A percentile compares a stretch with the other conserved stretches of the same genome.
Conservation (phyloP, 2,329 filamentous ascomycete species). For the Trichophyton schoenleinii region DNA sequence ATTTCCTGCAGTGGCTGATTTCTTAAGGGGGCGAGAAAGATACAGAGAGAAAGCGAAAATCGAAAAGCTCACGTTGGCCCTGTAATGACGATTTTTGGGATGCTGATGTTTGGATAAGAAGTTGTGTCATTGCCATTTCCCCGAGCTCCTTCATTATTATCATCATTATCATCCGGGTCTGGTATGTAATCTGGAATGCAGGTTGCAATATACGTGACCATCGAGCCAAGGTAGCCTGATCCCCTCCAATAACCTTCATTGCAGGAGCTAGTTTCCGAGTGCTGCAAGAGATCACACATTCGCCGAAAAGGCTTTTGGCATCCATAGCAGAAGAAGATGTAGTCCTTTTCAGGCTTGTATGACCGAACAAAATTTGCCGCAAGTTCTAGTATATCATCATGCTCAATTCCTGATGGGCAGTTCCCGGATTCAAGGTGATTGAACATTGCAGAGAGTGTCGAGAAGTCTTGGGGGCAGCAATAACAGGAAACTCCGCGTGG, state of each 20-base stretch:
- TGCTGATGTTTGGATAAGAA: neutral
- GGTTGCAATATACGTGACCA: constrained; percentile 12
- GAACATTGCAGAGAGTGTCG: constrained; percentile 13
- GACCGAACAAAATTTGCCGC: constrained; percentile 7
- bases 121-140: neutral
- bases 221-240: constrained; percentile 7
- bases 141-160: neutral
- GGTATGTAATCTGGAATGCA: constrained; percentile 2
- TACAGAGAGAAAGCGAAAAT: neutral
- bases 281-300: constrained; percentile 17
- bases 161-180: neutral
- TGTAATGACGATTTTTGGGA: constrained; percentile 1
- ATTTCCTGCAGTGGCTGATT: no score
- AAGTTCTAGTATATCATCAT: constrained; percentile 10
- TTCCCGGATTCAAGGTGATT: constrained; percentile 17
- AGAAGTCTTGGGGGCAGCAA: constrained; percentile 14
- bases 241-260: constrained; percentile 12
- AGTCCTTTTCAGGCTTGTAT: neutral
- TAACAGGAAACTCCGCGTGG: constrained; percentile 13
- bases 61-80: neutral
- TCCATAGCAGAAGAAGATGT: constrained; percentile 11
- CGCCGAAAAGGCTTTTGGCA: constrained; percentile 12
- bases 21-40: no score
- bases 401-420: constrained; percentile 12
- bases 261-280: constrained; percentile 14